Percentiles rank a stretch among this genome's conserved stretches.
Evolutionary conservation across 306 rosid species (phyloP).

Genomic region (Casuarina equisetifolia): DNA sequence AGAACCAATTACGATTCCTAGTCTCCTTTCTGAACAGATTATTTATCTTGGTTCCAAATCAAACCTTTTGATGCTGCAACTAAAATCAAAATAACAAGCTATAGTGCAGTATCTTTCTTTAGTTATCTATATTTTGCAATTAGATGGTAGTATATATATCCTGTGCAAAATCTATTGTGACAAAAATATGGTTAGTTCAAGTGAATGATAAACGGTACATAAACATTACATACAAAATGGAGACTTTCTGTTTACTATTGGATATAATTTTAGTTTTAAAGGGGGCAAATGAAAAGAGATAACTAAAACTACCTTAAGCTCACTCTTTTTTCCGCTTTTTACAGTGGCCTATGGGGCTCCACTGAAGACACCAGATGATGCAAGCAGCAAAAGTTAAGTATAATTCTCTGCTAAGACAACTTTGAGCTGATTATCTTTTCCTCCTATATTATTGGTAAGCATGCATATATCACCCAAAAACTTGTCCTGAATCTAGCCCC

Average conservation of each 20-base stretch:
- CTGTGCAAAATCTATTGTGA: neutral
- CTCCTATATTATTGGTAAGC: neutral
- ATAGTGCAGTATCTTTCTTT: neutral
- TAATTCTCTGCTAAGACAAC: neutral
- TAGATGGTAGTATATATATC: neutral
- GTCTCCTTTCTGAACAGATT: neutral
- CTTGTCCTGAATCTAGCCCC: neutral
- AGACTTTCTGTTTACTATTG: neutral
- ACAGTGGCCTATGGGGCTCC: neutral
- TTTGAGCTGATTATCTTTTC: slow-evolving; percentile 1
- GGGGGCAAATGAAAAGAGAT: neutral
- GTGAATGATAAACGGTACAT: neutral
- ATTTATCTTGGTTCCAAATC: neutral
- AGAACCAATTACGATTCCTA: neutral
- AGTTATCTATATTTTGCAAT: neutral
- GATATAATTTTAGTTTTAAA: neutral
- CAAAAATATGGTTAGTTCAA: neutral
- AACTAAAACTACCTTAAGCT: neutral
- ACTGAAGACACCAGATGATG: neutral
- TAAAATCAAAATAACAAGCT: neutral
- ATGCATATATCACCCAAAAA: neutral
- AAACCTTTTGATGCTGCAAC: neutral
- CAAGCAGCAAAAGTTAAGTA: neutral
- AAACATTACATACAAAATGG: neutral
- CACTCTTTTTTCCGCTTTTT: neutral